Conservation (phyloP, 2,329 filamentous ascomycete genomes). For the Parascedosporium putredinis region DNA sequence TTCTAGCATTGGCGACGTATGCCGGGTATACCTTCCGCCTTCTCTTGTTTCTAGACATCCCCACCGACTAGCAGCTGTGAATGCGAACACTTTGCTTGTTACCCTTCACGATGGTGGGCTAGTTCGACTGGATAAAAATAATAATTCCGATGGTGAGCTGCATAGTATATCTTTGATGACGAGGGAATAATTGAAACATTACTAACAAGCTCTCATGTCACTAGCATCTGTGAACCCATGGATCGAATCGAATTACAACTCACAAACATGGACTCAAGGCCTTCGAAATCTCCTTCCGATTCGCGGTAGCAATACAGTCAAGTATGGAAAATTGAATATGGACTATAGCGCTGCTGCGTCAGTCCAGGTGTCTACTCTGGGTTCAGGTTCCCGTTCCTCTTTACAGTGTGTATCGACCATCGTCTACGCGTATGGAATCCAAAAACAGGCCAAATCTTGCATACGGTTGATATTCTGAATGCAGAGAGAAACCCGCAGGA, state of each 20-base stretch:
- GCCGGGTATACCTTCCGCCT: constrained; percentile 63
- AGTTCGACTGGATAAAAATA: constrained; percentile 56
- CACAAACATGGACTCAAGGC: constrained; percentile 61
- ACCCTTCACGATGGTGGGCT: constrained; percentile 73
- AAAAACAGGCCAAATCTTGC: constrained; percentile 65
- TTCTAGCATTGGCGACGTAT: constrained; percentile 63
- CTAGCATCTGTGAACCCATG: constrained; percentile 34
- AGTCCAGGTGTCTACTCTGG: constrained; percentile 42
- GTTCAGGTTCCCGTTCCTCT: constrained; percentile 44
- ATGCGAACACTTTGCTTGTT: constrained; percentile 63
- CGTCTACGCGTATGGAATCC: constrained; percentile 84
- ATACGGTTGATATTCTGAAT: constrained; percentile 68
- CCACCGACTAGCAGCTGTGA: constrained; percentile 69
- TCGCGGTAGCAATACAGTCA: constrained; percentile 52
- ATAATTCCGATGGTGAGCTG: constrained; percentile 33
- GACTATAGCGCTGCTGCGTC: constrained; percentile 60
- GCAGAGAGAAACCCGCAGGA: constrained; percentile 57
- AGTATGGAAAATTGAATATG: constrained; percentile 52
- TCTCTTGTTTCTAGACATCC: constrained; percentile 68
- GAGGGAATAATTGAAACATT: background rate
- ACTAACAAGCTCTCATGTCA: background rate
- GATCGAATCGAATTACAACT: constrained; percentile 64
- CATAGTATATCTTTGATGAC: background rate
- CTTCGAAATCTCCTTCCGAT: constrained; percentile 57
- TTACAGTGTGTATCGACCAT: constrained; percentile 84